phyloP scores from a whole-genome alignment of 1,139 yeast species.

The Blastobotrys illinoisensis region DNA sequence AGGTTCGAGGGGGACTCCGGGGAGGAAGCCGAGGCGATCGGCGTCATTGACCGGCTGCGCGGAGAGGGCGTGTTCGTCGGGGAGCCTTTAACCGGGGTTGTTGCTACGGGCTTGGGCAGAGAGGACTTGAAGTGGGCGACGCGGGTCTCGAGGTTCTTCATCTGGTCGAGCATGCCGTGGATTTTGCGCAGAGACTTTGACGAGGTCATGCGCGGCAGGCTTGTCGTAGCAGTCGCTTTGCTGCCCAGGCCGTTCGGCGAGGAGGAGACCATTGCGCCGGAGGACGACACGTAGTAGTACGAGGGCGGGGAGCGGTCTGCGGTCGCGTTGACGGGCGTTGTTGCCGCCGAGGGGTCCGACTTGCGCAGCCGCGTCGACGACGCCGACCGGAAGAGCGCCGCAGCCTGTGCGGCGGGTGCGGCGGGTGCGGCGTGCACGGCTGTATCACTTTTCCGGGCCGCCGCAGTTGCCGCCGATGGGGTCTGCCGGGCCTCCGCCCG shows the following conservation, averaged over 20 bases:
- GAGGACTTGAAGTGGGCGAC: slow-evolving; percentile 32
- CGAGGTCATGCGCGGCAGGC: slow-evolving; percentile 23
- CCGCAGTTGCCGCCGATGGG: no score
- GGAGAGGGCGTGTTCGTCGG: slow-evolving; percentile 14
- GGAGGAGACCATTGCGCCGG: slow-evolving; percentile 3
- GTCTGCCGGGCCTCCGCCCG: no score
- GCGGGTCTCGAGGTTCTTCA: slow-evolving; percentile 28
- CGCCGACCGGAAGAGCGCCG: slow-evolving; percentile 3
- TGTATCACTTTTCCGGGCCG: neutral
- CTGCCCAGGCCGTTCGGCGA: neutral
- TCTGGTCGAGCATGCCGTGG: slow-evolving; percentile 33
- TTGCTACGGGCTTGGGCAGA: slow-evolving; percentile 22
- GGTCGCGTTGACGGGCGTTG: slow-evolving; percentile 11
- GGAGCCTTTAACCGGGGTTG: slow-evolving; percentile 20
- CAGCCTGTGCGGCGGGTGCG: slow-evolving; percentile 3
- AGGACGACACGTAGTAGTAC: neutral
- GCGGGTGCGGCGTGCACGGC: neutral
- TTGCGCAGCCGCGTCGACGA: slow-evolving; percentile 7
- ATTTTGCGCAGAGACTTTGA: slow-evolving; percentile 30
- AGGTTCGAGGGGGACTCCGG: slow-evolving; percentile 6
- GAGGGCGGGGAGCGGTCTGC: slow-evolving; percentile 2
- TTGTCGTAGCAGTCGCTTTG: slow-evolving; percentile 6
- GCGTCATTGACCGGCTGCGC: slow-evolving; percentile 1
- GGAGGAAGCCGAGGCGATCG: neutral
- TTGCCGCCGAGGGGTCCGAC: slow-evolving; percentile 13